A percentile compares a stretch with the other conserved stretches of the same genome.
These are phyloP conservation scores for Omphalea diandra DNA, from an alignment of 441 rosid genomes.

Conservation along the genomic window DNA sequence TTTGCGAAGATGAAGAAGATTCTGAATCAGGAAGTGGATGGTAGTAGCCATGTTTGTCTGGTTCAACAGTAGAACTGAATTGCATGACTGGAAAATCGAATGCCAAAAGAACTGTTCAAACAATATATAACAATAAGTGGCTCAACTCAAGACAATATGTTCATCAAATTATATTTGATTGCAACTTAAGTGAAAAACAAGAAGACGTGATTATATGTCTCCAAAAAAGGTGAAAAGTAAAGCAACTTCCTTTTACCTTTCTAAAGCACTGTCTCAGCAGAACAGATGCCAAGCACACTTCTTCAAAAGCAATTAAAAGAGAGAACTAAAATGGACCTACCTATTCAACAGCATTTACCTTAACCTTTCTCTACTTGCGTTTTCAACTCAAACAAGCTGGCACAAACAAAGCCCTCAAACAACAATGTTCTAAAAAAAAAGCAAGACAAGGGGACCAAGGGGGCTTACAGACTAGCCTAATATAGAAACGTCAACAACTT, in stretches of 20 bases:
- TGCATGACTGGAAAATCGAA: constrained; percentile 30
- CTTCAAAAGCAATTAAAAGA: neutral
- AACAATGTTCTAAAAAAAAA: neutral
- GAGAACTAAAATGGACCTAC: constrained; percentile 13
- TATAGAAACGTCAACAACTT: neutral
- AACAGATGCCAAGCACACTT: constrained; percentile 18
- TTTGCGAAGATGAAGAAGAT: constrained; percentile 11
- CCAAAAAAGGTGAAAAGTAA: neutral
- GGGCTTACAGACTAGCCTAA: neutral
- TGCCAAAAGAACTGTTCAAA: neutral
- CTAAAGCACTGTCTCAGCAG: neutral
- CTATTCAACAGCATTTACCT: neutral
- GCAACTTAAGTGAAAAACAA: neutral
- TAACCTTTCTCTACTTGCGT: neutral
- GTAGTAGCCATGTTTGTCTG: constrained; percentile 25
- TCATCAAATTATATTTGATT: neutral
- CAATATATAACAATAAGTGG: constrained; percentile 37
- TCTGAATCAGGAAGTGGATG: constrained; percentile 34
- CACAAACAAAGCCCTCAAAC: neutral
- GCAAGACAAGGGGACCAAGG: neutral
- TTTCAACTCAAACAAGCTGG: neutral
- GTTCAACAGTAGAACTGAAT: constrained; percentile 24
- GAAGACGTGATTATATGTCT: neutral
- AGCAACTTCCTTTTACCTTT: neutral
- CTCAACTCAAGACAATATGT: neutral